These are phyloP conservation scores for Pestalotiopsis sp. DNA, from an alignment of 2,329 filamentous ascomycete species.

Conservation along the genomic window DNA sequence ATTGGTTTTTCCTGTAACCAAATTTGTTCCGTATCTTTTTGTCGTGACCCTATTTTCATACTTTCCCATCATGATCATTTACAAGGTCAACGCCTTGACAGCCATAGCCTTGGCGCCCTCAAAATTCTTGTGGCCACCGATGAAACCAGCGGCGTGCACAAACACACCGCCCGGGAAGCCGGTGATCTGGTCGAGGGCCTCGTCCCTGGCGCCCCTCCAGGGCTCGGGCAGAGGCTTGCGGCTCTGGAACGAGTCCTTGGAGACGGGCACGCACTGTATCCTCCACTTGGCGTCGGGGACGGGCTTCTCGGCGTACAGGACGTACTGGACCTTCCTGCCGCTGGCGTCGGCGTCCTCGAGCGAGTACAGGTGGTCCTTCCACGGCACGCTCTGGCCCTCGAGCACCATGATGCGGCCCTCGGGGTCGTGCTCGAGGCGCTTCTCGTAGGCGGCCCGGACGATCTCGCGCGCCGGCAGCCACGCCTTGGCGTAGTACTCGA, in stretches of 20 bases:
- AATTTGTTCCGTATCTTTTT: not conserved
- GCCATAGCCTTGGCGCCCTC: constrained; percentile 90
- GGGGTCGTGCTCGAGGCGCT: constrained; percentile 68
- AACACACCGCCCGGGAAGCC: constrained; percentile 81
- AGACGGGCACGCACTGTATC: constrained; percentile 86
- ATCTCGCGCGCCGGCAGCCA: constrained; percentile 89
- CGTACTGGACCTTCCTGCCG: constrained; percentile 67
- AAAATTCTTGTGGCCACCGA: constrained; percentile 91
- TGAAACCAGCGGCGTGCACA: constrained; percentile 93
- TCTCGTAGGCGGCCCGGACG: constrained; percentile 75
- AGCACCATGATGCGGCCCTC: constrained; percentile 83
- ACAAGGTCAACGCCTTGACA: constrained; percentile 65
- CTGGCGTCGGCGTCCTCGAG: constrained; percentile 64
- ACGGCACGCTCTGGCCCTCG: constrained; percentile 77
- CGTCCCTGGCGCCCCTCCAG: constrained; percentile 90
- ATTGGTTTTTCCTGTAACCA: not conserved
- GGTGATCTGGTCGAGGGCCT: constrained; percentile 74
- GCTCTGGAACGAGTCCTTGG: constrained; percentile 86
- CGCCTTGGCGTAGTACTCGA: constrained; percentile 72
- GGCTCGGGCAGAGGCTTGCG: constrained; percentile 87
- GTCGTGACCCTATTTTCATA: not conserved
- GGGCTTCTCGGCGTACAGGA: constrained; percentile 86
- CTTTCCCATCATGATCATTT: constrained; percentile 12
- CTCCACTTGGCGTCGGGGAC: constrained; percentile 83
- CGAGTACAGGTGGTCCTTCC: constrained; percentile 94